Percentiles rank a stretch among this genome's conserved stretches.
Evolutionary conservation across 2,329 filamentous ascomycete genomes (phyloP).

Genomic region (Colletotrichum trifolii): DNA sequence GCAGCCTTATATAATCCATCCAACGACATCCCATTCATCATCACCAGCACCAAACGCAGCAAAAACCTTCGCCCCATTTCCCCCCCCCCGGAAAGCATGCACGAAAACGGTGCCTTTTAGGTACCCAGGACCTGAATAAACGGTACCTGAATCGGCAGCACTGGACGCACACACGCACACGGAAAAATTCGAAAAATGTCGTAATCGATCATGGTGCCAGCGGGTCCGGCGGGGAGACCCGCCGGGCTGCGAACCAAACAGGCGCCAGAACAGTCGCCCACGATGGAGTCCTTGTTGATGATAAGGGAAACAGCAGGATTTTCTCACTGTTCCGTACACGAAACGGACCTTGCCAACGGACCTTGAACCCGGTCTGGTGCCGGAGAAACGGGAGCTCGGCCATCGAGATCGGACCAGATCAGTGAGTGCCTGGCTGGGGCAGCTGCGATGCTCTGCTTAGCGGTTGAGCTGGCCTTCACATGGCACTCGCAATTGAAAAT

Average conservation of each 20-base stretch:
- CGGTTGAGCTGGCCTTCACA: not conserved
- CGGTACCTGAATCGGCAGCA: no score
- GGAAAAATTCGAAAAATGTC: not conserved
- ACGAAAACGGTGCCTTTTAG: not conserved
- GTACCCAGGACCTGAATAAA: not conserved
- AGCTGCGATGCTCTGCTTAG: not conserved
- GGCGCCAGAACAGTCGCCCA: no score
- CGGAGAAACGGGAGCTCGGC: not conserved
- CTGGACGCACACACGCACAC: no score
- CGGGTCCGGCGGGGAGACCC: conserved; percentile 2
- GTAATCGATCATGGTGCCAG: conserved; percentile 1
- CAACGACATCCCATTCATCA: conserved; percentile 31
- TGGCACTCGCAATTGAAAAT: no score
- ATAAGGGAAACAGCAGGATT: no score
- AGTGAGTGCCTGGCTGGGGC: not conserved
- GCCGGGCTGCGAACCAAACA: not conserved
- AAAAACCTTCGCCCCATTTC: not conserved
- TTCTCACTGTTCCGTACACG: not conserved
- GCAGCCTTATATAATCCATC: conserved; percentile 26
- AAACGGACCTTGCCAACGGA: not conserved
- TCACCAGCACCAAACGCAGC: not conserved
- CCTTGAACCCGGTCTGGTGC: not conserved
- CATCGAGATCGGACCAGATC: conserved; percentile 7
- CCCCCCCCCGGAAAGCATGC: not conserved
- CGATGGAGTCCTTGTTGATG: no score